Evolutionary conservation across 2,329 filamentous ascomycete genomes (phyloP).

Genomic region (Thermochaetoides dissita): DNA sequence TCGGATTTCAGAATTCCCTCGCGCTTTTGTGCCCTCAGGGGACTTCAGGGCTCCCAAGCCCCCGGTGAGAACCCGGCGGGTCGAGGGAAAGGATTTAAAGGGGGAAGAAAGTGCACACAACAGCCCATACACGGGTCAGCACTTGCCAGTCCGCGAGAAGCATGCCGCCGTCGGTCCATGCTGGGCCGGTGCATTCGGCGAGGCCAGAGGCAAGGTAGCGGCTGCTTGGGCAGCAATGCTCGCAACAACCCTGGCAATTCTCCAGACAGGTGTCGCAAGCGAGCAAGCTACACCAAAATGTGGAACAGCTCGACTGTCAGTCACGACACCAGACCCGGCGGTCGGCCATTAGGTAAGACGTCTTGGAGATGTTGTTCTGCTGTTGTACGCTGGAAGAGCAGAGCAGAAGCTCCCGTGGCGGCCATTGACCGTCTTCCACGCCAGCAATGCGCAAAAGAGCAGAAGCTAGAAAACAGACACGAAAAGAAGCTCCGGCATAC

Average conservation of each 20-base stretch:
- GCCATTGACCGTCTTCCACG: slow-evolving; percentile 12
- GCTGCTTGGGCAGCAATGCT: slow-evolving; percentile 31
- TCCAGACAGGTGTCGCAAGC: slow-evolving; percentile 15
- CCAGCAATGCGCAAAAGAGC: slow-evolving; percentile 12
- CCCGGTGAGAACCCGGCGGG: slow-evolving; percentile 7
- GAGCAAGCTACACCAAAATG: slow-evolving; percentile 13
- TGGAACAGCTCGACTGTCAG: slow-evolving; percentile 1
- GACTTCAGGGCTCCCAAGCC: slow-evolving; percentile 7
- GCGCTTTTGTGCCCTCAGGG: slow-evolving; percentile 1
- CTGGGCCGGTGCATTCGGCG: slow-evolving; percentile 12
- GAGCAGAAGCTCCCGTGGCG: slow-evolving; percentile 11
- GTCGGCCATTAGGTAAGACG: slow-evolving; percentile 15
- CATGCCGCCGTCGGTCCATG: slow-evolving; percentile 19
- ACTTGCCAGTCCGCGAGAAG: slow-evolving; percentile 6
- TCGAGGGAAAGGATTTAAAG: slow-evolving; percentile 9
- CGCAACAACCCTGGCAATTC: slow-evolving; percentile 20
- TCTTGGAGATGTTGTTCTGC: slow-evolving; percentile 15
- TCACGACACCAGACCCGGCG: slow-evolving; percentile 17
- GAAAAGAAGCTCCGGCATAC: slow-evolving; percentile 11
- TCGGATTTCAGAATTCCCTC: slow-evolving; percentile 3
- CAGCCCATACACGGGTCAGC: slow-evolving; percentile 7
- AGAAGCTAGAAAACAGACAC: not conserved
- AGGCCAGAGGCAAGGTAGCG: slow-evolving; percentile 3
- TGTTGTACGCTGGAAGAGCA: slow-evolving; percentile 5
- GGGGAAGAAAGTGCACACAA: slow-evolving; percentile 7